phyloP scores from a whole-genome alignment of 352 stramenopile genomes.

The Plasmopara halstedii region DNA sequence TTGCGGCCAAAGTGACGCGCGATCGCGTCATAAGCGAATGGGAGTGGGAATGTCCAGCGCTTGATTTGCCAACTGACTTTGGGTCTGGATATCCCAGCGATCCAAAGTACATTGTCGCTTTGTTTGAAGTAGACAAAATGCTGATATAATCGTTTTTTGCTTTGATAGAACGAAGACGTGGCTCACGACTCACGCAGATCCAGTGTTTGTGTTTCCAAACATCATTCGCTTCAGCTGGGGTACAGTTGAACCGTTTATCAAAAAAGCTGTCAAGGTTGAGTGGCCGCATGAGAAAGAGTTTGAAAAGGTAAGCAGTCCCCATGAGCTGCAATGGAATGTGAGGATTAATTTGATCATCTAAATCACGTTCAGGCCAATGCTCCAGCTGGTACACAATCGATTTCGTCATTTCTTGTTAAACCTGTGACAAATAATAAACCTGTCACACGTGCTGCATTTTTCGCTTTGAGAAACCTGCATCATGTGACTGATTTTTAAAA shows the following conservation, averaged over 20 bases:
- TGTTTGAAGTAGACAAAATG: background rate
- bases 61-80: constrained; percentile 67
- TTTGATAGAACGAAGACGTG: constrained; percentile 70
- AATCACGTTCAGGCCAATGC: constrained; percentile 32
- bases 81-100: constrained; percentile 90
- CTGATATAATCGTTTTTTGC: background rate
- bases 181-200: constrained; percentile 78
- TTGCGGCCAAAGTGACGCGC: constrained; percentile 90
- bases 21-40: constrained; percentile 86
- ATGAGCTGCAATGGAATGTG: constrained; percentile 1
- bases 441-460: constrained; percentile 36
- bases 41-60: constrained; percentile 75
- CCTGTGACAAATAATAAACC: constrained; percentile 22
- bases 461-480: constrained; percentile 42
- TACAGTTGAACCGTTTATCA: constrained; percentile 55
- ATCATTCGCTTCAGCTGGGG: constrained; percentile 92
- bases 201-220: constrained; percentile 88
- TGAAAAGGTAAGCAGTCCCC: constrained; percentile 28
- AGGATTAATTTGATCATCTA: background rate
- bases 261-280: constrained; percentile 49
- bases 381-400: constrained; percentile 61
- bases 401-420: constrained; percentile 63
- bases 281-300: constrained; percentile 67
- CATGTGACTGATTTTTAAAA: constrained; percentile 62
- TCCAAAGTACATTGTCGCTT: constrained; percentile 52